A percentile compares a stretch with the other conserved stretches of the same genome.
phyloP scores from a whole-genome alignment of 2,329 filamentous ascomycete genomes.

The Neopestalotiopsis sp. region DNA sequence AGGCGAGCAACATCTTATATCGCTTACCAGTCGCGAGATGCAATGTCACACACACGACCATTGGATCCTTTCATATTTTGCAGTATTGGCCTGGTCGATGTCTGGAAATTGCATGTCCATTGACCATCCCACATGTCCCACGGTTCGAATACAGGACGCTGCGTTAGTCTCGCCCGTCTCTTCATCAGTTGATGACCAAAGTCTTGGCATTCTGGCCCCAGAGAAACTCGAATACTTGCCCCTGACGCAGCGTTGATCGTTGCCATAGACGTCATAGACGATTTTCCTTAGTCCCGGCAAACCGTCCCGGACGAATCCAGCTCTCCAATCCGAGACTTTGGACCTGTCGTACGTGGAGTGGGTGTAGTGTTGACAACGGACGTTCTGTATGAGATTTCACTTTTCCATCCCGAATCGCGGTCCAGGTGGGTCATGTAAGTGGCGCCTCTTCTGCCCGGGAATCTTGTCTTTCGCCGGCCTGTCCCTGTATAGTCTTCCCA shows the following conservation, averaged over 20 bases:
- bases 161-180: slow-evolving; percentile 8
- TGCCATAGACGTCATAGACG: slow-evolving; percentile 14
- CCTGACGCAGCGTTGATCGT: slow-evolving; percentile 15
- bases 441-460: not conserved
- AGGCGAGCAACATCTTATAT: slow-evolving; percentile 16
- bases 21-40: not conserved
- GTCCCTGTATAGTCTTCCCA: not conserved
- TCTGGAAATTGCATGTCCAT: slow-evolving; percentile 14
- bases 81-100: slow-evolving; percentile 4
- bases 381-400: not conserved
- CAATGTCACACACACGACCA: slow-evolving; percentile 7
- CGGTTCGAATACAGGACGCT: slow-evolving; percentile 4
- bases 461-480: not conserved
- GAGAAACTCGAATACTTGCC: slow-evolving; percentile 1
- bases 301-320: slow-evolving; percentile 9
- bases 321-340: not conserved
- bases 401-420: not conserved
- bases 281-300: slow-evolving; percentile 4
- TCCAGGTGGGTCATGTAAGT: not conserved
- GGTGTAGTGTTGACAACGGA: not conserved
- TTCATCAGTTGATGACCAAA: not conserved
- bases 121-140: slow-evolving; percentile 5
- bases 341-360: not conserved
- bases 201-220: not conserved
- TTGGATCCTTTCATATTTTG: slow-evolving; percentile 1